Evolutionary conservation across 208 protist species (phyloP).

Genomic region (Wallacemonas sp.): DNA sequence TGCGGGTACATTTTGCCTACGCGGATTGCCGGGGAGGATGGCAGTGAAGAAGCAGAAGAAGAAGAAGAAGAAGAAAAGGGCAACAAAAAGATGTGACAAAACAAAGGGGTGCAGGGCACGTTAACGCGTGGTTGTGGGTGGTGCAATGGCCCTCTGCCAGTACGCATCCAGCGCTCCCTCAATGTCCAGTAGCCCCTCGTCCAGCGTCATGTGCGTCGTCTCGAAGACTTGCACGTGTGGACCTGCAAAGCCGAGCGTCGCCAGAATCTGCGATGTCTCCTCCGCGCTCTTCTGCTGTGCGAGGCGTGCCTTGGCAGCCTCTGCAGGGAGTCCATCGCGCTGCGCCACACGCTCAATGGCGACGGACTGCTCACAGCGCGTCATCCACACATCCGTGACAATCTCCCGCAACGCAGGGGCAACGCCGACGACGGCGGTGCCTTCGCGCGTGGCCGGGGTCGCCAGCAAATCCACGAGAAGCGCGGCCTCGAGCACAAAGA

Average conservation of each 20-base stretch:
- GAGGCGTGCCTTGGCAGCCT: slow-evolving; percentile 51
- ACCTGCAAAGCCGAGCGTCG: slow-evolving; percentile 30
- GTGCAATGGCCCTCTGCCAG: slow-evolving; percentile 29
- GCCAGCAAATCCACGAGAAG: slow-evolving; percentile 61
- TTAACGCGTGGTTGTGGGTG: neutral
- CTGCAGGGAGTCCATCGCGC: slow-evolving; percentile 45
- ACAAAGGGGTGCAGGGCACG: neutral
- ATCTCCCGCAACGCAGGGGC: neutral
- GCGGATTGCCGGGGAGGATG: too few relatives aligned
- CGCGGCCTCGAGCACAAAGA: slow-evolving; percentile 76
- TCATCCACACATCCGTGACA: slow-evolving; percentile 75
- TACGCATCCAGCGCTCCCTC: slow-evolving; percentile 47
- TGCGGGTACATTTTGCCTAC: too few relatives aligned
- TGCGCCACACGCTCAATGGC: slow-evolving; percentile 50
- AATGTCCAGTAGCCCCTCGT: slow-evolving; percentile 46
- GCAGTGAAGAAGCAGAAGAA: too few relatives aligned
- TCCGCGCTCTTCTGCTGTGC: slow-evolving; percentile 37
- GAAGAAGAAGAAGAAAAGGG: too few relatives aligned
- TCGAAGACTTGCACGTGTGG: slow-evolving; percentile 52
- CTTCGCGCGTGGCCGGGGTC: slow-evolving; percentile 4
- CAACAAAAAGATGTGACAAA: too few relatives aligned
- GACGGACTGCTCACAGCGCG: slow-evolving; percentile 40
- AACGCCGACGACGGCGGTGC: neutral
- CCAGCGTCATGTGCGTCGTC: slow-evolving; percentile 47
- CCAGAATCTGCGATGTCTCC: slow-evolving; percentile 34